A percentile compares a stretch with the other conserved stretches of the same genome.
Conservation (phyloP, 148 eudicot species). For the Salicornia ramosissima region DNA sequence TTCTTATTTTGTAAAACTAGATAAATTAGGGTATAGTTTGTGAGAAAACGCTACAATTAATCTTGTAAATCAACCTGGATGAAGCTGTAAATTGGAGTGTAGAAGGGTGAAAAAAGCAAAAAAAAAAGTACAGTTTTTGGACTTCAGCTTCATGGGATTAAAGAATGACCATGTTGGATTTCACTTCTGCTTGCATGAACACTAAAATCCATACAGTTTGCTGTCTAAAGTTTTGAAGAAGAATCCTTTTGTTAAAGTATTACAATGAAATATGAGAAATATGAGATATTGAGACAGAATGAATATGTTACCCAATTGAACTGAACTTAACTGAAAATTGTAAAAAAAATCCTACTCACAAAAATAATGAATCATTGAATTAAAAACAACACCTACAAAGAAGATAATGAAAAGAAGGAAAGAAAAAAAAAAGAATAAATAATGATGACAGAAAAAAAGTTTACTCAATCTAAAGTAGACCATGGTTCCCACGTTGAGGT, state of each 20-base stretch:
- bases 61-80: too few relatives aligned
- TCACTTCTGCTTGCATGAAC: background rate
- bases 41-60: too few relatives aligned
- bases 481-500: slow-evolving; percentile 53
- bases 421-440: background rate
- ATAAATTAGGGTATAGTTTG: too few relatives aligned
- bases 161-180: background rate
- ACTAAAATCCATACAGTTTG: background rate
- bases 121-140: too few relatives aligned
- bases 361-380: slow-evolving; percentile 20
- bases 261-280: slow-evolving; percentile 8
- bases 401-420: background rate
- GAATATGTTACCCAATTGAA: background rate
- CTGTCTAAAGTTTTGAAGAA: background rate
- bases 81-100: too few relatives aligned
- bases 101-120: too few relatives aligned
- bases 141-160: background rate
- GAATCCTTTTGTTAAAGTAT: background rate
- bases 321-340: background rate
- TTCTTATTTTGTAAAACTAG: too few relatives aligned
- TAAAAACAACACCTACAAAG: slow-evolving; percentile 2
- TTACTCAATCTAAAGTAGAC: slow-evolving; percentile 41
- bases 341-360: slow-evolving; percentile 20
- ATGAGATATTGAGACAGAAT: slow-evolving; percentile 10
- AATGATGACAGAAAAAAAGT: background rate